These are phyloP conservation scores for Pseudogymnoascus sp. DNA, from an alignment of 2,329 filamentous ascomycete species.

Conservation along the genomic window DNA sequence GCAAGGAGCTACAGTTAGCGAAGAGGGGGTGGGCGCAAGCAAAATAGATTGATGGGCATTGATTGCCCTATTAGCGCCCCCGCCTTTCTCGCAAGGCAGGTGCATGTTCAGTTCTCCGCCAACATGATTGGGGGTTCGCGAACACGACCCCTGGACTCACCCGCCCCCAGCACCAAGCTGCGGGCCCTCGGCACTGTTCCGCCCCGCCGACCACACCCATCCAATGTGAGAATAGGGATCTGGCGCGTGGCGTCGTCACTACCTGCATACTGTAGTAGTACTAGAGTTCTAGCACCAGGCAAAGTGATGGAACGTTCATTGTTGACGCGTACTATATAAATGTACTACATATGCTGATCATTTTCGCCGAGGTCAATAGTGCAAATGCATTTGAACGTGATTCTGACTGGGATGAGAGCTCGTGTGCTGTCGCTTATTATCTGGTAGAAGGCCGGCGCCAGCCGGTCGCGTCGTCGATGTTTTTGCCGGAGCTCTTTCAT, in stretches of 20 bases:
- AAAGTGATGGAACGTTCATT: neutral
- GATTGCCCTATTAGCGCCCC: conserved; percentile 27
- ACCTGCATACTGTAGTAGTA: neutral
- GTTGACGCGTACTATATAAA: neutral
- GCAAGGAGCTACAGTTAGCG: neutral
- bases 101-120: neutral
- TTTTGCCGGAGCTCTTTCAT: neutral
- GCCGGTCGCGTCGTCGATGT: neutral
- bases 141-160: neutral
- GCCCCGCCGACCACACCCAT: neutral
- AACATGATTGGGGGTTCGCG: neutral
- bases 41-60: neutral
- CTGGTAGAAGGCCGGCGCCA: neutral
- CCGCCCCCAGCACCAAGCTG: neutral
- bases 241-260: neutral
- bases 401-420: neutral
- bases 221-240: conserved; percentile 1
- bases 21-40: neutral
- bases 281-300: neutral
- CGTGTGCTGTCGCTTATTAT: neutral
- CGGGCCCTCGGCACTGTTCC: neutral
- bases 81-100: neutral
- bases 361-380: conserved; percentile 3
- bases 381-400: neutral
- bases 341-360: neutral